phyloP scores from a whole-genome alignment of 495 filamentous ascomycete species.

The Lophiostoma macrostomum region DNA sequence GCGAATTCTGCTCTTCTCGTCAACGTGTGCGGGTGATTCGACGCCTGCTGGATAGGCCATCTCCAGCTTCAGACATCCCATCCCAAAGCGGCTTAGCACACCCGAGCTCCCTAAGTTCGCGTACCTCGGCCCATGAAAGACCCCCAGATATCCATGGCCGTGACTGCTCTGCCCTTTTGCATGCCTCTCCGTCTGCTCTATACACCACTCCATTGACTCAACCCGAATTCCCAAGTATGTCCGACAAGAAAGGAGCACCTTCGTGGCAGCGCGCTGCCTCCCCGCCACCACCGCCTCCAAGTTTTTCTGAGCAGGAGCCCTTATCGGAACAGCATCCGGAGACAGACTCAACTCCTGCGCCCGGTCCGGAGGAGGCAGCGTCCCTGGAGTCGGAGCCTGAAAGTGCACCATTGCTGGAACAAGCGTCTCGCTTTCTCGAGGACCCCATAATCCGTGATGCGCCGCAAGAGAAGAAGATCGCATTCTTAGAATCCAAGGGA shows the following conservation, averaged over 20 bases:
- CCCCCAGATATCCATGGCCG: neutral
- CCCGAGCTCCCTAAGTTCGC: neutral
- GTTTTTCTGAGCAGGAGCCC: slow-evolving; percentile 4
- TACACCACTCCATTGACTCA: neutral
- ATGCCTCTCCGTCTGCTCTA: neutral
- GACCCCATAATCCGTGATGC: slow-evolving; percentile 71
- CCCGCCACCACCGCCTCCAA: slow-evolving; percentile 8
- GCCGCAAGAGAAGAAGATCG: slow-evolving; percentile 66
- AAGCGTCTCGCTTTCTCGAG: slow-evolving; percentile 75
- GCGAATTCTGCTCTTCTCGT: neutral
- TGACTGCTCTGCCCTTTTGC: neutral
- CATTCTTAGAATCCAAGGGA: slow-evolving; percentile 79
- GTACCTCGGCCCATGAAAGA: slow-evolving; percentile 17
- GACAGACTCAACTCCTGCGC: neutral
- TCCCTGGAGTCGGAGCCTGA: slow-evolving; percentile 21
- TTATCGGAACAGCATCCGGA: neutral
- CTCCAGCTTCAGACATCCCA: neutral
- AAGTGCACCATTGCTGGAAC: slow-evolving; percentile 52
- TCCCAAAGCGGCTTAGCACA: slow-evolving; percentile 16
- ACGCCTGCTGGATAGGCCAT: slow-evolving; percentile 1
- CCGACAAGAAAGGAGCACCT: slow-evolving; percentile 39
- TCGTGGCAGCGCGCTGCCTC: slow-evolving; percentile 23
- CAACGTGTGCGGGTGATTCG: slow-evolving; percentile 22
- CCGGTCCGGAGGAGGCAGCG: slow-evolving; percentile 7
- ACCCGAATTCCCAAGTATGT: slow-evolving; percentile 35